Evolutionary conservation across 352 stramenopile species (phyloP).

Genomic region (Globisporangium cylindrosporum): DNA sequence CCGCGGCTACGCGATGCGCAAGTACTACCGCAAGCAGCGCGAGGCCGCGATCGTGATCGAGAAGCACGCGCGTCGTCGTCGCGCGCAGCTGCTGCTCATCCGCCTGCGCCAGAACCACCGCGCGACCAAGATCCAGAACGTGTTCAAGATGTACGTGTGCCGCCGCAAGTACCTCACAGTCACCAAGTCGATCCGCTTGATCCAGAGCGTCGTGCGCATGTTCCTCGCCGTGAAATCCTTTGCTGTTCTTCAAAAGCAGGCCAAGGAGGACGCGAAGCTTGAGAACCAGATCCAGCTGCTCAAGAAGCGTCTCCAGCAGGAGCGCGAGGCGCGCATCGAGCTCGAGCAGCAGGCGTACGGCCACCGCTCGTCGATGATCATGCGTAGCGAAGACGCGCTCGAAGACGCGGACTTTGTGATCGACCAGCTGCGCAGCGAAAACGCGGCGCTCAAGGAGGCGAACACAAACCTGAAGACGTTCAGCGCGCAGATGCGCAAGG

Average conservation of each 20-base stretch:
- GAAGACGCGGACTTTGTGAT: constrained; percentile 82
- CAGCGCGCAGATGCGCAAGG: constrained; percentile 79
- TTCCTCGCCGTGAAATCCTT: constrained; percentile 76
- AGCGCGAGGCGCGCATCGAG: constrained; percentile 82
- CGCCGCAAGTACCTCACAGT: constrained; percentile 63
- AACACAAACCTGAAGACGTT: constrained; percentile 85
- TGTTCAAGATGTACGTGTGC: constrained; percentile 81
- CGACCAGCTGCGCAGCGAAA: constrained; percentile 81
- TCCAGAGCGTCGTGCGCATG: constrained; percentile 84
- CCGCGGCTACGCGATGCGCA: constrained; percentile 39
- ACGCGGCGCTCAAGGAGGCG: constrained; percentile 77
- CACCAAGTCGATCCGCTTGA: constrained; percentile 62
- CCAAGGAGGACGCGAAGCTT: constrained; percentile 94
- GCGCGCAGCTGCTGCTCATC: constrained; percentile 56
- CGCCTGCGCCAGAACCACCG: constrained; percentile 61
- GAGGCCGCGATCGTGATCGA: constrained; percentile 60
- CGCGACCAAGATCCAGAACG: constrained; percentile 80
- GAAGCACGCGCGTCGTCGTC: constrained; percentile 56
- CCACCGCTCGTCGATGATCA: constrained; percentile 69
- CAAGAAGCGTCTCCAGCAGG: constrained; percentile 90
- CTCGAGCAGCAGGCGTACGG: constrained; percentile 72
- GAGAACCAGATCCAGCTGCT: constrained; percentile 94
- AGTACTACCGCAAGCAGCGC: constrained; percentile 65
- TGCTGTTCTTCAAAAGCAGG: constrained; percentile 75
- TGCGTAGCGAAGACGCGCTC: constrained; percentile 74